Base-by-base conservation (phyloP, 2,329 filamentous ascomycete species). In the Clonostachys byssicola region DNA sequence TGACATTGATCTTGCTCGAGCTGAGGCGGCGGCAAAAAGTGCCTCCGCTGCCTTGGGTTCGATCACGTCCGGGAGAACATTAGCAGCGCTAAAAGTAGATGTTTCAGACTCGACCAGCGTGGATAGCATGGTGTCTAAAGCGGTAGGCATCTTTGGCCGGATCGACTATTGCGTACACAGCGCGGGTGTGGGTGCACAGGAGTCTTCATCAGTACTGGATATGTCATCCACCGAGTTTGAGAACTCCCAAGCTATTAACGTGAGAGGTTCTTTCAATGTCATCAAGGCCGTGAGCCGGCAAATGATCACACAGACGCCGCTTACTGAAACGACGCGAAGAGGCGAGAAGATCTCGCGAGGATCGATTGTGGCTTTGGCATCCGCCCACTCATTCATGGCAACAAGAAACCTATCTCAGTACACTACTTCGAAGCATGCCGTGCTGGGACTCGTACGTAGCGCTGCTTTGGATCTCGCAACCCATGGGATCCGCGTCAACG, bases 101-200 rank as follows among this genome's bases (percentile, higher is more conserved):
- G 43, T 54, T 12, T 47, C 47, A 10, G 38, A 39, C 18, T 49
- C 49, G 35, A 40, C 46, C 17, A 48, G 47, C 6, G 46, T 54
- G 23, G 41, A 49, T 5, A 44, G 43, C 13, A 46, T 45, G 2
- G 43, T 49, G 12, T 30, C 47, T 7, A 36, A 47, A 39, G 47
- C 40, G 42, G 39, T 52, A 4, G 34, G 51, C 4, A 36, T 39
- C 5, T 48, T 54, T 14, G 50, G 47, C 10, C 45, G 52, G 18
- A 55, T 55, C n/a, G 53, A 55, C 47, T 54, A 54, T 40, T 49
- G 50, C 16, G 46, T 55, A 33, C 49, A 54, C 41, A 45, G 47
- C 34, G 52, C 52, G 8, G 52, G 51, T 6, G 48, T 54, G n/a
- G 40, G 50, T 39, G 13, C 16, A 6, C 43, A 39, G n/a, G n/a